These are phyloP conservation scores for Suhomyces pyralidae DNA, from an alignment of 805 yeast species.

Conservation along the genomic window DNA sequence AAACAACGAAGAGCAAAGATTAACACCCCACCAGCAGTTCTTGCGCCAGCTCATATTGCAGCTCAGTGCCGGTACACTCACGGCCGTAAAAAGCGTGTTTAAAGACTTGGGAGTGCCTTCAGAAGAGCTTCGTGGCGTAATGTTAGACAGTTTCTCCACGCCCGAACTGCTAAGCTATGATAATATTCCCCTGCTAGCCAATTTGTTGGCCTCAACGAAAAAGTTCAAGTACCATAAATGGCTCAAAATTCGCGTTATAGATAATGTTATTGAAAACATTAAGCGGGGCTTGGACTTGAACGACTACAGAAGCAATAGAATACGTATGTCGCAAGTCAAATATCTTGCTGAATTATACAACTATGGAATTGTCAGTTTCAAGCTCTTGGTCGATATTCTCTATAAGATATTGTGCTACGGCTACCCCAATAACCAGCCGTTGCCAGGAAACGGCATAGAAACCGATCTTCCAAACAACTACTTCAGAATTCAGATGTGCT, in stretches of 20 bases:
- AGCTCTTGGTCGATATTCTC: constrained; percentile 48
- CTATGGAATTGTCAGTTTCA: constrained; percentile 42
- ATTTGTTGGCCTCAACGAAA: constrained; percentile 29
- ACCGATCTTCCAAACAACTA: constrained; percentile 67
- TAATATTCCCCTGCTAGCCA: constrained; percentile 49
- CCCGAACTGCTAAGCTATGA: constrained; percentile 64
- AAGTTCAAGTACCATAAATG: constrained; percentile 31
- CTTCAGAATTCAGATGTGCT: constrained; percentile 61
- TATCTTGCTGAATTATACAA: constrained; percentile 60
- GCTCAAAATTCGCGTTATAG: constrained; percentile 50
- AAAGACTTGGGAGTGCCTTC: constrained; percentile 48
- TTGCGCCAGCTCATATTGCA: constrained; percentile 52
- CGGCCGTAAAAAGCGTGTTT: constrained; percentile 24
- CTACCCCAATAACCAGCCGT: constrained; percentile 51
- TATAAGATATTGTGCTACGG: constrained; percentile 64
- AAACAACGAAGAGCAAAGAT: constrained; percentile 16
- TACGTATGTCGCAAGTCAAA: constrained; percentile 57
- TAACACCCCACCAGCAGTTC: constrained; percentile 16
- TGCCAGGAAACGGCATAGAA: constrained; percentile 47
- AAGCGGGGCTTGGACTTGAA: constrained; percentile 63
- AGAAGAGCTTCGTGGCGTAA: constrained; percentile 25
- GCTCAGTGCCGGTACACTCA: constrained; percentile 33
- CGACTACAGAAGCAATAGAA: constrained; percentile 56
- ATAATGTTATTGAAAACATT: constrained; percentile 61
- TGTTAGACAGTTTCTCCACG: constrained; percentile 46